phyloP scores from a whole-genome alignment of 306 rosid genomes.

The Carpinus fangiana region DNA sequence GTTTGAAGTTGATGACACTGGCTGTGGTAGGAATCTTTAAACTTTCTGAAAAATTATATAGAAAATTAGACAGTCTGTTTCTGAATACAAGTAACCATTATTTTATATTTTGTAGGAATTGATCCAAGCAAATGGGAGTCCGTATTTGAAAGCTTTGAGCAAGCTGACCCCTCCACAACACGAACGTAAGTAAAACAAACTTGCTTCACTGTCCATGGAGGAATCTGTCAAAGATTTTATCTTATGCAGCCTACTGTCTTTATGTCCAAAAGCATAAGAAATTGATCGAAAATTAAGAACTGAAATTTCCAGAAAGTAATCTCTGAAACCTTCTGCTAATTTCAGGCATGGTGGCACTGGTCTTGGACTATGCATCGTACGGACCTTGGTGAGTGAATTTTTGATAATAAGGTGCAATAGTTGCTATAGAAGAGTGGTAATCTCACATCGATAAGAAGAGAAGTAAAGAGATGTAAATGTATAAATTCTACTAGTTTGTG shows the following conservation, averaged over 20 bases:
- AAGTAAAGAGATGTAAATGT: neutral
- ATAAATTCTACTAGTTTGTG: neutral
- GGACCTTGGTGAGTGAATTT: slow-evolving; percentile 76
- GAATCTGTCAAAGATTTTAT: slow-evolving; percentile 4
- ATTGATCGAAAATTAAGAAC: slow-evolving; percentile 9
- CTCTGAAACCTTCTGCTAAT: slow-evolving; percentile 24
- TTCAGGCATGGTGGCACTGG: slow-evolving; percentile 99
- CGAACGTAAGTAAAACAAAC: slow-evolving; percentile 66
- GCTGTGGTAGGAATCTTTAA: slow-evolving; percentile 70
- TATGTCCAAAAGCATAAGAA: slow-evolving; percentile 17
- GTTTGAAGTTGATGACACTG: slow-evolving; percentile 98
- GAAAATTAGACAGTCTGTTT: slow-evolving; percentile 12
- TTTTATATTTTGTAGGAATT: slow-evolving; percentile 57
- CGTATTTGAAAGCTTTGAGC: slow-evolving; percentile 99
- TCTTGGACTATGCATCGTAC: slow-evolving; percentile 95
- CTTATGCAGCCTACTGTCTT: slow-evolving; percentile 11
- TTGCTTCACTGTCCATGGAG: neutral
- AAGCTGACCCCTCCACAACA: slow-evolving; percentile 98
- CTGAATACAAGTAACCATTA: slow-evolving; percentile 4
- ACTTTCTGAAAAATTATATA: slow-evolving; percentile 7
- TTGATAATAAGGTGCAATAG: neutral
- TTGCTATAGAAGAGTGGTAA: neutral
- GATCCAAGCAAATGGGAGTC: slow-evolving; percentile 97
- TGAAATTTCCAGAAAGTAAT: slow-evolving; percentile 10
- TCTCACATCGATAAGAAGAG: neutral